Evolutionary conservation across 257 asterid genomes (phyloP), one percentile per base, ranked within the genome.

Genomic region (Plantago ovata): DNA sequence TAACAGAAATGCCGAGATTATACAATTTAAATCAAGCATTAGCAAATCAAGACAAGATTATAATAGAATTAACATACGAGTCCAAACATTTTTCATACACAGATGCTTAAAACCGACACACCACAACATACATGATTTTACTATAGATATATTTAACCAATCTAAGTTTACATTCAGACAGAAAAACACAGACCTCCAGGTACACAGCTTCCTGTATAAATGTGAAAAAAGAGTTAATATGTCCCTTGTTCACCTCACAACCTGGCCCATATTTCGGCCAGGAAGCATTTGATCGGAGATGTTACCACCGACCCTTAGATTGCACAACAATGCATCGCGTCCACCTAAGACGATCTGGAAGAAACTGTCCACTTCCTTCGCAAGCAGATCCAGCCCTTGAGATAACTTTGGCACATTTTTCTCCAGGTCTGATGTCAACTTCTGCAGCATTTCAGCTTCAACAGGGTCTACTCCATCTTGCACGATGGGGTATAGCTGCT

Each of bases 301-400:
- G 9, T 75, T 57, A 32, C 86, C 83, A 36, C 80, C 90, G 65
- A 78, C 74, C 77, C 96, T 81, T 50, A 87, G 89, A 64, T 84
- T 85, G 66, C 87, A 77, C 53, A 88, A 83, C 75, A 92, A 72
- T 12, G 90, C 90, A 65, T 87, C 92, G 0, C 98, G 94, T 46
- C 95, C 96, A 0, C 72, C 75, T 23, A 92, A 63, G 64, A 92
- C 86, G 14, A 80, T 83, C 38, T 78, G 84, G 64, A 87, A 92
- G 68, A 85, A 92, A 32, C 76, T 53, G 56, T 92, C 94, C 13
- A 84, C 82, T 74, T 81, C 90, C 79, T 72, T 78, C 15, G 73
- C 86, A 10, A 92, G 80, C 41, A 64, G 47, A 71, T 81, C 85
- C 7, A 92, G 67, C 38, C 94, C 95, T 36, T 62, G 57, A 6